Evolutionary conservation across 2,329 filamentous ascomycete species (phyloP), one percentile per base, ranked within the genome.

Genomic region (Apiospora phragmitis): DNA sequence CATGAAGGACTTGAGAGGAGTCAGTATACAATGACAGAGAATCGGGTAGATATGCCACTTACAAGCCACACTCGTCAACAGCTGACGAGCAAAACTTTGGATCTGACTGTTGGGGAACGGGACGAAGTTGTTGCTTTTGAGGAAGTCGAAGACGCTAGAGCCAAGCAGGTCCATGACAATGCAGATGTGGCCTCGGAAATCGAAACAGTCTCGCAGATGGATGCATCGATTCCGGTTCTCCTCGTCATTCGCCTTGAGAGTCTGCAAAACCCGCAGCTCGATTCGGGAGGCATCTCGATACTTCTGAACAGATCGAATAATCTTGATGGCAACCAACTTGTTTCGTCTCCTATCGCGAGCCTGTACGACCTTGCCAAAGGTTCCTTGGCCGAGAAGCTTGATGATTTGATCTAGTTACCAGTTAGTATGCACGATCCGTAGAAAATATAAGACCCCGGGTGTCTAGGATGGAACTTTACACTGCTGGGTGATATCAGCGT

Each of bases 81-180:
- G 86, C 80, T 99, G 96, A 67, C 95, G 91, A 66, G 96, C 96
- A 85, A 99, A 98, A 80, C 90, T 95, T 81, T 98, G 96, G 71
- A 99, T 99, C 82, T 99, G 96, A 75, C 95, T 98, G 85, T 97
- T 98, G 16, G 96, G 96, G 78, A 99, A 99, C 0, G 96, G 96
- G 24, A 97, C 94, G 79, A 99, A 99, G 74, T 90, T 89, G 79
- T 98, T 98, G 78, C 92, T 91, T 84, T 99, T 99, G 66, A 99
- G 87, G 76, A 99, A 99, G 83, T 99, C 96, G 80, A 99, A 99
- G 68, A 99, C 95, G 77, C 95, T 98, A 79, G 98, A 95, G 66
- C 95, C 95, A 42, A 98, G 89, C 4, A 92, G 82, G 74, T 92
- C 89, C 89, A 91, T 92, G 69, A 92, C 90, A 71, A 92, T 92